Base-by-base conservation (phyloP, 2,329 filamentous ascomycete species). In the Ophiostoma tasmaniense region DNA sequence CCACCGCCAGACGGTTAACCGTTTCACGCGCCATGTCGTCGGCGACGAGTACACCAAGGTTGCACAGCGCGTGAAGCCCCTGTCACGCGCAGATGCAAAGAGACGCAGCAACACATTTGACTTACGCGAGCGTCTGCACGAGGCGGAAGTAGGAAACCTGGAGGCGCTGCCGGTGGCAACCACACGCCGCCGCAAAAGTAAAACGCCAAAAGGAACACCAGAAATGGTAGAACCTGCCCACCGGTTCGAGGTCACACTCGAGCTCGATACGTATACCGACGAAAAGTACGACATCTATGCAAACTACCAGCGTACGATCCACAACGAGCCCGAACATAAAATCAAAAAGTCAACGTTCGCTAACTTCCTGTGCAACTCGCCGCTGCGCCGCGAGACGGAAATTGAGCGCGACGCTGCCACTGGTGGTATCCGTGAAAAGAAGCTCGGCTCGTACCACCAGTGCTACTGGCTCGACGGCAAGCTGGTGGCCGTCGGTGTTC, bases 381-480 rank as follows among this genome's bases (percentile, higher is more conserved):
- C 90, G 0, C 74, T 94, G 55, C 80, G 77, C 14, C 81, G 83
- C 14, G 78, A 80, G 39, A 81, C 78, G 1, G 71, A 81, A 45
- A 76, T 77, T 22, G 76, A 77, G 1, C 71, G 80, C 1, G 81
- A 87, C 69, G 86, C 86, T 20, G 17, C 17, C 1, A 67, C 17
- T 13, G 64, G 64, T 22, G 64, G 22, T 2, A 65, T 45, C 33
- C 80, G 80, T 22, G 80, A 83, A 70, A 82, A 83, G 62, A 80
- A 79, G 59, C 78, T 93, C 0, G 91, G 91, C 20, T 92, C 90
- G 1, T 94, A 87, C 74, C 91, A 95, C 74, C 91, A 94, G 76
- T 93, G 90, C 79, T 94, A 93, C 76, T 84, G 91, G 37, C 81
- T 95, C 2, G 90, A 95, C 74, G 91, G 90, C 28, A 83, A 86